Evolutionary conservation across 257 asterid genomes (phyloP).

Genomic region (Striga asiatica): DNA sequence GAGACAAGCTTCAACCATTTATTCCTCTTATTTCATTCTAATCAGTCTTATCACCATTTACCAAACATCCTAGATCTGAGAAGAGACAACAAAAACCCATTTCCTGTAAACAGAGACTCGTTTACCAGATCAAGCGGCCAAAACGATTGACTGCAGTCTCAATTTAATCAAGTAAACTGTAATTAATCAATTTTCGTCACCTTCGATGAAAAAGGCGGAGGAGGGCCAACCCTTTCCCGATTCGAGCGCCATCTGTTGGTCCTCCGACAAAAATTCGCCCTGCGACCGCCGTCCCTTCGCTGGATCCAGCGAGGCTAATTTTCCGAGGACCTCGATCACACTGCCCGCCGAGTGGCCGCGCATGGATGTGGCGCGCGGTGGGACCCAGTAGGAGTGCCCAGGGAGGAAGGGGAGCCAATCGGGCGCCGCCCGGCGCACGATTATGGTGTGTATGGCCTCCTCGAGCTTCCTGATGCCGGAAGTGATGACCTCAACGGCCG

Average conservation of each 20-base stretch:
- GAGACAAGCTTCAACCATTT: too few species aligned
- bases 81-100: neutral
- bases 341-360: constrained; percentile 9
- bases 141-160: too few species aligned
- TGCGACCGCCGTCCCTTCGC: neutral
- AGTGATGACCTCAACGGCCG: constrained; percentile 20
- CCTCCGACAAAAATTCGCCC: constrained; percentile 21
- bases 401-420: constrained; percentile 37
- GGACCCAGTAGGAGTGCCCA: constrained; percentile 34
- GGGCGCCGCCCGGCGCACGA: constrained; percentile 35
- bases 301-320: neutral
- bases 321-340: constrained; percentile 21
- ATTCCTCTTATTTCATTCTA: too few species aligned
- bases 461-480: constrained; percentile 26
- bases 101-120: too few species aligned
- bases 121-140: too few species aligned
- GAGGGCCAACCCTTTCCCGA: constrained; percentile 34
- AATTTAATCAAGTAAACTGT: neutral
- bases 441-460: constrained; percentile 29
- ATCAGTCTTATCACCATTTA: too few species aligned
- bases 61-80: neutral
- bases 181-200: neutral
- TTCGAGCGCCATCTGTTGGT: constrained; percentile 21
- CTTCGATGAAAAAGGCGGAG: constrained; percentile 22
- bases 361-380: constrained; percentile 19